Evolutionary conservation across 176 grass and related monocot species (phyloP).

Genomic region (Melocanna baccifera): DNA sequence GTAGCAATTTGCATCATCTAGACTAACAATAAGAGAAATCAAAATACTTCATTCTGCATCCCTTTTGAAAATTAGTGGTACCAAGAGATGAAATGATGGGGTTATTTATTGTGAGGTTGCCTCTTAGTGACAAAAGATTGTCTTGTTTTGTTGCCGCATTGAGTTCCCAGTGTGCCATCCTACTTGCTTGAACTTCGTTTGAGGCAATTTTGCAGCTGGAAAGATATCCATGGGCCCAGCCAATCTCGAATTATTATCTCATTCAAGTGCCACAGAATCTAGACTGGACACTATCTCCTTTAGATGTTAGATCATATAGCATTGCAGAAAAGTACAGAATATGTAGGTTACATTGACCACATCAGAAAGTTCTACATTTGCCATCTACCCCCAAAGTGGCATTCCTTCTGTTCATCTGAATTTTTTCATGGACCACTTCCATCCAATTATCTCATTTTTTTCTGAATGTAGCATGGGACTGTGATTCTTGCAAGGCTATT

Average conservation of each 20-base stretch:
- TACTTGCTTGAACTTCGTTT: background rate
- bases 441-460: background rate
- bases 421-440: background rate
- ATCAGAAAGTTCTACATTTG: background rate
- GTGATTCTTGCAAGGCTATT: background rate
- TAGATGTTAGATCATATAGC: background rate
- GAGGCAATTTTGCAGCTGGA: background rate
- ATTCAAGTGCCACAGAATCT: background rate
- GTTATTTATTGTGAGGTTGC: background rate
- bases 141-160: background rate
- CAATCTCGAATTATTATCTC: background rate
- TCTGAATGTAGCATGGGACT: background rate
- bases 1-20: background rate
- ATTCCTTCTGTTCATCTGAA: background rate
- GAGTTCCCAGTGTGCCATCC: background rate
- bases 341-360: background rate
- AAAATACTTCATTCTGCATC: background rate
- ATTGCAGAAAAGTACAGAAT: background rate
- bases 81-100: background rate
- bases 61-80: background rate
- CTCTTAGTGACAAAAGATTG: background rate
- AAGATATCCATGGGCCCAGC: background rate
- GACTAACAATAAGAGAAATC: background rate
- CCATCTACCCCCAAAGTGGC: background rate
- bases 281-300: background rate